phyloP scores from a whole-genome alignment of 192 early-diverging fungal species.

The Obelidium mucronatum region DNA sequence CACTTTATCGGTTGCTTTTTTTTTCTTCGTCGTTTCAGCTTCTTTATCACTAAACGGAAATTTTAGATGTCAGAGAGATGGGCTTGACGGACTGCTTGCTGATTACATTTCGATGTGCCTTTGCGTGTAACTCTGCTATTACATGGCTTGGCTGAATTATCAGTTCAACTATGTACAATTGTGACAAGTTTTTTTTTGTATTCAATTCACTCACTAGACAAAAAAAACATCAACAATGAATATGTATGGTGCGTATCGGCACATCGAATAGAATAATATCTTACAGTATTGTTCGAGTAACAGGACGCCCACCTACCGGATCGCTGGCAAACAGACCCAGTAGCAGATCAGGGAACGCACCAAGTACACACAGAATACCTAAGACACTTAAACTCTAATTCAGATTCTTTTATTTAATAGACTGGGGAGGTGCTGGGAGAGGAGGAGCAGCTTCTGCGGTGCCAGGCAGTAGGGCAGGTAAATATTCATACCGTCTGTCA shows the following conservation, averaged over 20 bases:
- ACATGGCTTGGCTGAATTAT: too few species aligned
- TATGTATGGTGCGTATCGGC: slow-evolving; percentile 36
- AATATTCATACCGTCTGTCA: not conserved
- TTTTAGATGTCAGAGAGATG: too few species aligned
- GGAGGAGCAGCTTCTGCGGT: slow-evolving; percentile 36
- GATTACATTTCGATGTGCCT: too few species aligned
- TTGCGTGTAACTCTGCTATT: too few species aligned
- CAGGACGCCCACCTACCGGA: slow-evolving; percentile 61
- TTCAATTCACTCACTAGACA: too few species aligned
- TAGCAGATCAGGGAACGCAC: slow-evolving; percentile 52
- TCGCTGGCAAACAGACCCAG: slow-evolving; percentile 61
- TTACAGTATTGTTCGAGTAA: not conserved
- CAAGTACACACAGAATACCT: slow-evolving; percentile 30
- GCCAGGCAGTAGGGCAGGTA: slow-evolving; percentile 43
- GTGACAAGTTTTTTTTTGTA: too few species aligned
- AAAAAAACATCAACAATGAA: too few species aligned
- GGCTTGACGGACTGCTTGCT: too few species aligned
- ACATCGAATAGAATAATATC: not conserved
- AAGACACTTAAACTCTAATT: not conserved
- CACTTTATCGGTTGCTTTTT: too few species aligned
- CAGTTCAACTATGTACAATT: too few species aligned
- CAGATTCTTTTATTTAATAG: not conserved
- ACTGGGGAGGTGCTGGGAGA: slow-evolving; percentile 33
- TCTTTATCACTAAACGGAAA: too few species aligned
- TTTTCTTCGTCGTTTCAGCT: too few species aligned